phyloP scores from a whole-genome alignment of 208 protist species.

The Blechomonas ayalai region DNA sequence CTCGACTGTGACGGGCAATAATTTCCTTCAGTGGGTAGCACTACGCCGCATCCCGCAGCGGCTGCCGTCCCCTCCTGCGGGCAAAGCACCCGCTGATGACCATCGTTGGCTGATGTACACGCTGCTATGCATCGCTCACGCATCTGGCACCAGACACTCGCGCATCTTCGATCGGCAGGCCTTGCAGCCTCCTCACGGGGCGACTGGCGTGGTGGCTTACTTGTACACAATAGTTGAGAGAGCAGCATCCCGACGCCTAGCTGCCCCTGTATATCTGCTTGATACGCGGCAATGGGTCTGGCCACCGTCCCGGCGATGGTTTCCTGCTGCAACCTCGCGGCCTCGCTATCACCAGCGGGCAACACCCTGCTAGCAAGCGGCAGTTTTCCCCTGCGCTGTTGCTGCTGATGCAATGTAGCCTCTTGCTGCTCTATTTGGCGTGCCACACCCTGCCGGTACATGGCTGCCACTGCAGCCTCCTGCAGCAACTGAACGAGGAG shows the following conservation, averaged over 20 bases:
- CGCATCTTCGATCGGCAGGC: neutral
- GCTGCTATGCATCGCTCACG: too few species aligned
- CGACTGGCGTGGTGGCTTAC: neutral
- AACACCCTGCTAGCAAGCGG: slow-evolving; percentile 1
- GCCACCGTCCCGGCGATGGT: neutral
- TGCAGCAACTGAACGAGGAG: slow-evolving; percentile 14
- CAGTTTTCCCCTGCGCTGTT: slow-evolving; percentile 6
- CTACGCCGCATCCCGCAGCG: too few species aligned
- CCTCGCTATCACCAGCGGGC: neutral
- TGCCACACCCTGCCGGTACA: slow-evolving; percentile 28
- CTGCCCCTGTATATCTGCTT: slow-evolving; percentile 10
- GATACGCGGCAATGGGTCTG: slow-evolving; percentile 12
- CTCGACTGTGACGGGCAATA: slow-evolving; percentile 5
- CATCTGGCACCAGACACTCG: too few species aligned
- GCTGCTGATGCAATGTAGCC: slow-evolving; percentile 4
- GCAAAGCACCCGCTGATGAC: too few species aligned
- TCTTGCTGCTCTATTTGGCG: slow-evolving; percentile 24
- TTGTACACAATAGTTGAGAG: neutral
- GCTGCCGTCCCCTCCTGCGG: too few species aligned
- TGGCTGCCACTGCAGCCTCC: slow-evolving; percentile 41
- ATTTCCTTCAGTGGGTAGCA: too few species aligned
- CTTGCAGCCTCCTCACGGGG: neutral
- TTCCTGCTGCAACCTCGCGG: neutral
- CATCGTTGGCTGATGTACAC: too few species aligned
- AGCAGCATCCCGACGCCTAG: slow-evolving; percentile 22